Conservation (phyloP, 1,139 yeast genomes). For the Geotrichum citri-aurantii region DNA sequence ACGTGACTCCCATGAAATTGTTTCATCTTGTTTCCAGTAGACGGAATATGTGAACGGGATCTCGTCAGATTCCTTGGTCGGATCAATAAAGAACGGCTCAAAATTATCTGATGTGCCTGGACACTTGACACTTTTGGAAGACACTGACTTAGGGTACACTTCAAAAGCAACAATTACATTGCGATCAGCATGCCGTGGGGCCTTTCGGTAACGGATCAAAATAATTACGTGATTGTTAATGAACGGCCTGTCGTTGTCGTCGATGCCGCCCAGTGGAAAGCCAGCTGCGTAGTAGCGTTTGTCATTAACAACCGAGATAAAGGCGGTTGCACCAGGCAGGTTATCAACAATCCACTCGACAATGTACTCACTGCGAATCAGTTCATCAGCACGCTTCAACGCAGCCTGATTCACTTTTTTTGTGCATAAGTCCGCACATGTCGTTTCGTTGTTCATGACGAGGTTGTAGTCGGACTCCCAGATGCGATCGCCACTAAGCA, state of each 20-base stretch:
- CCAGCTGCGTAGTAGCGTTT: slow-evolving; percentile 79
- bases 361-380: slow-evolving; percentile 65
- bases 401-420: slow-evolving; percentile 48
- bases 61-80: slow-evolving; percentile 32
- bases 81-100: slow-evolving; percentile 25
- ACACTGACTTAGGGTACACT: slow-evolving; percentile 78
- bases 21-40: slow-evolving; percentile 79
- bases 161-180: slow-evolving; percentile 82
- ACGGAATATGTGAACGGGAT: slow-evolving; percentile 83
- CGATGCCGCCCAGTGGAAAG: slow-evolving; percentile 71
- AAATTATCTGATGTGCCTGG: slow-evolving; percentile 27
- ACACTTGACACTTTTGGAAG: slow-evolving; percentile 38
- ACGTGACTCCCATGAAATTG: slow-evolving; percentile 60
- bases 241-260: slow-evolving; percentile 49
- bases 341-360: slow-evolving; percentile 84
- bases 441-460: slow-evolving; percentile 53
- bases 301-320: slow-evolving; percentile 54
- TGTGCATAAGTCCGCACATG: slow-evolving; percentile 65
- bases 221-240: slow-evolving; percentile 77
- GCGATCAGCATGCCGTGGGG: slow-evolving; percentile 37
- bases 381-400: slow-evolving; percentile 50
- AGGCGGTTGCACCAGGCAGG: slow-evolving; percentile 85
- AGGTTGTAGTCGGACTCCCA: slow-evolving; percentile 69
- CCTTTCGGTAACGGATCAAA: slow-evolving; percentile 68
- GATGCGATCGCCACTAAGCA: slow-evolving; percentile 73